Conservation (phyloP, 78 protist genomes). For the Planoprotostelium fungivorum region DNA sequence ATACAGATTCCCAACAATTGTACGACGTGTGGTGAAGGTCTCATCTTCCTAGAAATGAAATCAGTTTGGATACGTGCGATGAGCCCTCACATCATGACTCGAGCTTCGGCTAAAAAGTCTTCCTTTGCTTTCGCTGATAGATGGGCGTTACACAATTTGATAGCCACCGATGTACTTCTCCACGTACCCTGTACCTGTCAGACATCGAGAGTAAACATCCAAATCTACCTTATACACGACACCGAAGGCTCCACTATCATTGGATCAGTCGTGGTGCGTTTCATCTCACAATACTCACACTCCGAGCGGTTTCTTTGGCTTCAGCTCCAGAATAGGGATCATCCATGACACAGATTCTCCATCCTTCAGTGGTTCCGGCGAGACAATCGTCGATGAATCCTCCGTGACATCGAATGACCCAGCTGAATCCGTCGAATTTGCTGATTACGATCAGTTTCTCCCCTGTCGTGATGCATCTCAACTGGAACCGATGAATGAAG, state of each 20-base stretch:
- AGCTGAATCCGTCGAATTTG: no score
- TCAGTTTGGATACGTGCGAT: not conserved
- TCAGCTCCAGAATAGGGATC: not conserved
- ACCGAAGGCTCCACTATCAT: not conserved
- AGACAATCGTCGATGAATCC: not conserved
- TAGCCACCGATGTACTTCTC: not conserved
- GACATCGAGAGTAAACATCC: not conserved
- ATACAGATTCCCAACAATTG: not conserved
- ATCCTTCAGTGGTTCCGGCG: not conserved
- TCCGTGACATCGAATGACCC: no score
- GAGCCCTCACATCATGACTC: not conserved
- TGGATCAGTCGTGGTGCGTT: not conserved
- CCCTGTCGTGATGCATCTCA: no score
- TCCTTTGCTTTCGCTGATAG: not conserved
- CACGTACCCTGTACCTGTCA: not conserved
- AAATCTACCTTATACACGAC: not conserved
- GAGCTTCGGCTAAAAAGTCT: not conserved
- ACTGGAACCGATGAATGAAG: no score
- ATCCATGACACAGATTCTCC: not conserved
- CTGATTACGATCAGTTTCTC: no score
- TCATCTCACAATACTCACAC: not conserved
- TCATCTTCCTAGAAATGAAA: not conserved
- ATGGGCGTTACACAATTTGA: not conserved
- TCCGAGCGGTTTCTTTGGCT: not conserved
- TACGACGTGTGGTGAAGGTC: not conserved